phyloP scores from a whole-genome alignment of 805 yeast genomes.

The Hanseniaspora taiwanica region DNA sequence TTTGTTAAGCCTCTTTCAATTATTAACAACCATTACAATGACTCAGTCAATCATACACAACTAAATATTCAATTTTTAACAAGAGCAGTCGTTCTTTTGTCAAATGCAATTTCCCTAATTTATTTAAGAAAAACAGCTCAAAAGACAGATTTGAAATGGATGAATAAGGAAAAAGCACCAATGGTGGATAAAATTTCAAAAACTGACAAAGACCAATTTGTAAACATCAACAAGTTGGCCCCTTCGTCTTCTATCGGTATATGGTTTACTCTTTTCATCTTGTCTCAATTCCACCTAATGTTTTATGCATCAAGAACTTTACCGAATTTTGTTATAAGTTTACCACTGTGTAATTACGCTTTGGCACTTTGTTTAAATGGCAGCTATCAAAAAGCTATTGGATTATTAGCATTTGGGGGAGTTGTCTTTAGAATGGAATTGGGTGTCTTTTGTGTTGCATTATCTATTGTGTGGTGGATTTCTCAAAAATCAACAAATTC shows the following conservation, averaged over 20 bases:
- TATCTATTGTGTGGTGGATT: slow-evolving; percentile 21
- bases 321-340: slow-evolving; percentile 69
- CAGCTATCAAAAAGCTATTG: slow-evolving; percentile 33
- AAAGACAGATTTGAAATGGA: slow-evolving; percentile 8
- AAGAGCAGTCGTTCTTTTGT: slow-evolving; percentile 48
- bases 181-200: slow-evolving; percentile 8
- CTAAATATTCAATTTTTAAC: slow-evolving; percentile 38
- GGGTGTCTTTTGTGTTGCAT: slow-evolving; percentile 37
- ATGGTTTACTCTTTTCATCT: slow-evolving; percentile 48
- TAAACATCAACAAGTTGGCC: slow-evolving; percentile 9
- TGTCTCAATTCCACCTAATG: slow-evolving; percentile 65
- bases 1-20: slow-evolving; percentile 29
- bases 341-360: slow-evolving; percentile 57
- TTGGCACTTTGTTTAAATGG: slow-evolving; percentile 39
- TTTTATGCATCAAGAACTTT: slow-evolving; percentile 75
- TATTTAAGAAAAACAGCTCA: slow-evolving; percentile 33
- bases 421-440: slow-evolving; percentile 64
- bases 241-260: slow-evolving; percentile 25
- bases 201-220: slow-evolving; percentile 8
- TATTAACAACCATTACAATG: slow-evolving; percentile 4
- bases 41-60: slow-evolving; percentile 24
- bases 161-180: slow-evolving; percentile 2
- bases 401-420: slow-evolving; percentile 47
- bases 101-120: slow-evolving; percentile 43
- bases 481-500: background rate